Conservation (phyloP, 805 yeast species). For the Kuraishia borneana region DNA sequence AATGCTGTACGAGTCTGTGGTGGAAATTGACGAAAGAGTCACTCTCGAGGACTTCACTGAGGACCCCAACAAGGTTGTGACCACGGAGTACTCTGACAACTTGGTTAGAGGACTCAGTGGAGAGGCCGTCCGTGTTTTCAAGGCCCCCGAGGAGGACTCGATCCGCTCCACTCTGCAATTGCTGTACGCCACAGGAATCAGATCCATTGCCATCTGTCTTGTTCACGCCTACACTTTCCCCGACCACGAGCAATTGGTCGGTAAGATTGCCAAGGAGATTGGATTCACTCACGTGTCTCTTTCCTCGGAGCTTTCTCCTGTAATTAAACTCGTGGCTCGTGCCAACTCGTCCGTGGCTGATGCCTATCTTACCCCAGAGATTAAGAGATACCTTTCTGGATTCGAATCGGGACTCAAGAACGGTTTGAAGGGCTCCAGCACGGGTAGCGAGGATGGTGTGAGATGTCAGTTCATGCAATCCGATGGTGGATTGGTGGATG, state of each 20-base stretch:
- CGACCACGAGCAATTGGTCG: conserved; percentile 40
- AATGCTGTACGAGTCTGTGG: conserved; percentile 61
- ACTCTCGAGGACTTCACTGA: conserved; percentile 75
- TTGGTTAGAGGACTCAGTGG: conserved; percentile 53
- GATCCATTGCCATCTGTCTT: conserved; percentile 62
- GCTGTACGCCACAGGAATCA: conserved; percentile 45
- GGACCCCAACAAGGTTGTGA: conserved; percentile 21
- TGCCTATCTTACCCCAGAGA: conserved; percentile 30
- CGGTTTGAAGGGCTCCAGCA: conserved; percentile 12
- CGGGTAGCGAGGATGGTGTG: conserved; percentile 8
- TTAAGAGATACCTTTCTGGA: conserved; percentile 24
- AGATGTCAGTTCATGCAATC: conserved; percentile 74
- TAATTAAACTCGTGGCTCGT: conserved; percentile 23
- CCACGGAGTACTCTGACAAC: conserved; percentile 4
- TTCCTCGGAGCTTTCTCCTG: conserved; percentile 23
- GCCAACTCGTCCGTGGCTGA: conserved; percentile 29
- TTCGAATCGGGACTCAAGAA: conserved; percentile 19
- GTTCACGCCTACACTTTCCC: conserved; percentile 68
- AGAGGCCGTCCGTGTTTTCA: conserved; percentile 49
- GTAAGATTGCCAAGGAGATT: conserved; percentile 14
- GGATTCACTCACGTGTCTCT: conserved; percentile 29
- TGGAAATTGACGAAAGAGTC: conserved; percentile 85
- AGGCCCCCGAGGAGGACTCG: conserved; percentile 33
- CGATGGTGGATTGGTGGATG: conserved; percentile 90
- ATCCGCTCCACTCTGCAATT: conserved; percentile 28